phyloP scores from a whole-genome alignment of 75 land plant genomes.

The Sequoiadendron giganteum region DNA sequence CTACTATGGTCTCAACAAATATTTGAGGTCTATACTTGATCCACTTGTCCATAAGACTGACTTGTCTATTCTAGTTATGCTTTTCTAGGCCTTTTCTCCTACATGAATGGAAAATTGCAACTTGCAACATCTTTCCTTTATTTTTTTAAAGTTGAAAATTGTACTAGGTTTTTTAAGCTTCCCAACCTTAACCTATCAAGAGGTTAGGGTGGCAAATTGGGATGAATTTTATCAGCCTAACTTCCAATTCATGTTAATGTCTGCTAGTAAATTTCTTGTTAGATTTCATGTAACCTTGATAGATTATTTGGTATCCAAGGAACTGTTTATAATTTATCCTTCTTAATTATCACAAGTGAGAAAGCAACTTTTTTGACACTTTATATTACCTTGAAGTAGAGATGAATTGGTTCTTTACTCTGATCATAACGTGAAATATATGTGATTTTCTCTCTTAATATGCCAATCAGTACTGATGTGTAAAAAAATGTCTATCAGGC shows the following conservation, averaged over 20 bases:
- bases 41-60: background rate
- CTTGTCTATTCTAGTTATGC: background rate
- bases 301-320: no score
- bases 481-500: constrained; percentile 42
- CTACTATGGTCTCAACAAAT: background rate
- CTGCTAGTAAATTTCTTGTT: no score
- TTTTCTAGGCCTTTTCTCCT: background rate
- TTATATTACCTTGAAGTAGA: no score
- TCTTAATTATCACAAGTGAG: no score
- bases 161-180: background rate
- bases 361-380: no score
- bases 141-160: background rate
- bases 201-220: background rate
- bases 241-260: no score
- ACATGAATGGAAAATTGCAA: background rate
- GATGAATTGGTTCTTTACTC: no score
- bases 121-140: background rate
- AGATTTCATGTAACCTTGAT: no score
- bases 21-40: background rate
- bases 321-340: no score
- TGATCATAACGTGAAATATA: background rate
- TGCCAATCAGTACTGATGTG: background rate
- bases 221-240: no score
- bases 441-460: background rate
- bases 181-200: background rate